Evolutionary conservation across 2,329 filamentous ascomycete genomes (phyloP), one percentile per base, ranked within the genome.

Genomic region (Calonectria pseudoreteaudii): DNA sequence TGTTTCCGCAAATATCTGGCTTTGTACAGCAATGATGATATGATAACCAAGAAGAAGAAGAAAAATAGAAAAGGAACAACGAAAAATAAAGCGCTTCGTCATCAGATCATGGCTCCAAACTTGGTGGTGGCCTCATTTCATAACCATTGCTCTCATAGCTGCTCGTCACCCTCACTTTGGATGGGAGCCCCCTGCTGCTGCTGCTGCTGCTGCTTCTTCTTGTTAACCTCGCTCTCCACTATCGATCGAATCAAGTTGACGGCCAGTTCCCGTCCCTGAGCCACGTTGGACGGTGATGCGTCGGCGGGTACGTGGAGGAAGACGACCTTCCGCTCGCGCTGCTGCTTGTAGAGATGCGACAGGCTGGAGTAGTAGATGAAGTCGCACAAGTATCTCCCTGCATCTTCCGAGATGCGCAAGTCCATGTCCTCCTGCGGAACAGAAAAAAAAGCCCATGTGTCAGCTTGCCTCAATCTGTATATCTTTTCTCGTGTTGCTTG

Each of bases 341-440:
- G 79, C 60, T 86, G 83, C 80, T 88, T 89, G 78, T 85, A 86
- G 44, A 91, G 84, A 72, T 91, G 85, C 26, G 93, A 88, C 77
- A 95, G 83, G 74, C 91, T 94, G 9, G 91, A 91, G 83, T 92
- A 95, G 83, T 93, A 94, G 77, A 94, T 95, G 80, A 94, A 96
- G 81, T 96, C 94, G 84, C 94, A 96, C 20, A 95, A 86, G 82
- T 93, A 96, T 26, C 89, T 89, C 3, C 94, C 94, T 0, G 94
- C 91, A 77, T 96, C 92, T 53, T 92, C 89, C 0, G 93, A 95
- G 49, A 94, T 86, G 38, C 91, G 88, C 10, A 92, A 82, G 75
- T 89, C 87, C 65, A 84, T 76, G 56, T 85, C 81, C 53, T 82
- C 79, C 87, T 86, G 69, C 11, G 18, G 10, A 44, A 23, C 8